A percentile compares a stretch with the other conserved stretches of the same genome.
These are phyloP conservation scores for Phytophthora pseudosyringae DNA, from an alignment of 352 stramenopile species.

Conservation along the genomic window DNA sequence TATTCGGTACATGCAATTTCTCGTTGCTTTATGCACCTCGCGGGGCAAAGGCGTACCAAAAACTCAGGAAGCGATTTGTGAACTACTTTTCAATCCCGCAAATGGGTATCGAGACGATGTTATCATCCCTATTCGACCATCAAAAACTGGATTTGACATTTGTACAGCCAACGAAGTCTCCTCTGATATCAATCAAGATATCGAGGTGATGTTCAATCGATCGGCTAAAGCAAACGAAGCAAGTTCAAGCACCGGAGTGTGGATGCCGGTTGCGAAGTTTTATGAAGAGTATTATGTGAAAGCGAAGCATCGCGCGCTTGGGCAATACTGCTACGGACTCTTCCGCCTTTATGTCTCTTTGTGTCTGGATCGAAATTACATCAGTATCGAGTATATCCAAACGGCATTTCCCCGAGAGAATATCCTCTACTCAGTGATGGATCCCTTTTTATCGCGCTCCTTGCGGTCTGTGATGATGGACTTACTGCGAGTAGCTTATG, in stretches of 20 bases:
- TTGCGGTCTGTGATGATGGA: constrained; percentile 74
- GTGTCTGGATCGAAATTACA: constrained; percentile 78
- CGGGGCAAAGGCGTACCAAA: constrained; percentile 65
- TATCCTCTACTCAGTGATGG: constrained; percentile 55
- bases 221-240: constrained; percentile 7
- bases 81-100: constrained; percentile 64
- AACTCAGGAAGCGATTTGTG: constrained; percentile 77
- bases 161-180: constrained; percentile 34
- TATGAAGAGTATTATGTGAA: constrained; percentile 71
- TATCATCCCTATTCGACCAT: constrained; percentile 58
- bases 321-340: constrained; percentile 75
- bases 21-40: constrained; percentile 72
- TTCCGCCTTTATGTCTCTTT: constrained; percentile 75
- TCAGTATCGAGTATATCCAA: constrained; percentile 77
- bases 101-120: constrained; percentile 66
- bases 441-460: constrained; percentile 52
- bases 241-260: constrained; percentile 29
- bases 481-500: constrained; percentile 65
- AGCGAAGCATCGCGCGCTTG: constrained; percentile 52
- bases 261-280: constrained; percentile 55
- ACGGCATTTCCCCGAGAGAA: constrained; percentile 63
- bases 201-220: constrained; percentile 50
- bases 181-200: constrained; percentile 31
- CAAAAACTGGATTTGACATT: constrained; percentile 59
- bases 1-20: constrained; percentile 79